A percentile compares a stretch with the other conserved stretches of the same genome.
phyloP scores from a whole-genome alignment of 768 basidiomycete genomes.

The Boletus tylopilopsis region DNA sequence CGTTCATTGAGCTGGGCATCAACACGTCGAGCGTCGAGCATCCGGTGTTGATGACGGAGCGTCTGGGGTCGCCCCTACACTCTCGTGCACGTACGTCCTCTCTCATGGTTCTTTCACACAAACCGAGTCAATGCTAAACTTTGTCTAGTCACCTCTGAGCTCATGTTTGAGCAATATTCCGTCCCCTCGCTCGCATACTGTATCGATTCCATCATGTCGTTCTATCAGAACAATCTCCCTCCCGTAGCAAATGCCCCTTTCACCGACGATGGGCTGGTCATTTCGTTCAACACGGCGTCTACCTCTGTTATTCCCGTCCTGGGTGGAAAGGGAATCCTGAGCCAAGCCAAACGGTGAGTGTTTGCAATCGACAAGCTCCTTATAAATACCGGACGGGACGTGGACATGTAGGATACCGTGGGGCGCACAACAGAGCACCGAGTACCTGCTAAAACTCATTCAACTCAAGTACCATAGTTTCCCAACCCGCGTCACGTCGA shows the following conservation, averaged over 20 bases:
- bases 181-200: conserved; percentile 86
- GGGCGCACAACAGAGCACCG: conserved; percentile 87
- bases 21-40: conserved; percentile 74
- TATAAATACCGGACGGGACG: neutral
- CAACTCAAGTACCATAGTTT: conserved; percentile 96
- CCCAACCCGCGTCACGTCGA: conserved; percentile 73
- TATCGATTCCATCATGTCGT: conserved; percentile 89
- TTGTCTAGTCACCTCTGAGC: conserved; percentile 81
- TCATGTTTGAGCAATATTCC: conserved; percentile 91
- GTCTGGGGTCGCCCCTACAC: conserved; percentile 82
- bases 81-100: conserved; percentile 72
- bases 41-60: conserved; percentile 91
- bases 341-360: conserved; percentile 78
- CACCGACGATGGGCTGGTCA: conserved; percentile 69
- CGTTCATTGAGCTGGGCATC: conserved; percentile 83
- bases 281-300: conserved; percentile 90
- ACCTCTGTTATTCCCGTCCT: conserved; percentile 90
- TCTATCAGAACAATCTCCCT: conserved; percentile 73
- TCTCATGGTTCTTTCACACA: neutral
- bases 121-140: neutral
- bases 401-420: conserved; percentile 79
- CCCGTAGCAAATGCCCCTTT: conserved; percentile 34
- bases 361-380: neutral
- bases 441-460: conserved; percentile 88
- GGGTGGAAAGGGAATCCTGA: conserved; percentile 76